phyloP scores from a whole-genome alignment of 106 monocot species.

The Dendrobium chrysotoxum region DNA sequence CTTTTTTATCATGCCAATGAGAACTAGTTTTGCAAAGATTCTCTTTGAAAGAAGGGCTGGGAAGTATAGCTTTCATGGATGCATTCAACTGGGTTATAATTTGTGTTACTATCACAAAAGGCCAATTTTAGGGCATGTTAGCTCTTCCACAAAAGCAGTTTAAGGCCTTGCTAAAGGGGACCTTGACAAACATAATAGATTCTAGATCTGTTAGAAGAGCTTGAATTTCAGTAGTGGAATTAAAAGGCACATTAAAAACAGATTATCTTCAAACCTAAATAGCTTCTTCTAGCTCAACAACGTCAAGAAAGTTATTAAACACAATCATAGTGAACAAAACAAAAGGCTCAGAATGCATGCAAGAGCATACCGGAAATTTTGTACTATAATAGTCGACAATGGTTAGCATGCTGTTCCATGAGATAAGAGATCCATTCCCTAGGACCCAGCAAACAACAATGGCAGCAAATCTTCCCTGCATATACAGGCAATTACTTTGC shows the following conservation, averaged over 20 bases:
- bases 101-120: neutral
- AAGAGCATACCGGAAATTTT: slow-evolving; percentile 15
- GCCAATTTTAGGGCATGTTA: neutral
- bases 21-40: neutral
- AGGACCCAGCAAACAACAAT: slow-evolving; percentile 27
- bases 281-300: neutral
- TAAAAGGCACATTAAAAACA: neutral
- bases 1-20: neutral
- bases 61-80: neutral
- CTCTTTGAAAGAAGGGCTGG: neutral
- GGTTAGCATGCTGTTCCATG: slow-evolving; percentile 69
- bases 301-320: neutral
- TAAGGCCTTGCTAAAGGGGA: neutral
- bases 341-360: neutral
- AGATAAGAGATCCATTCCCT: slow-evolving; percentile 47
- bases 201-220: neutral
- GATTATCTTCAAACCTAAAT: neutral
- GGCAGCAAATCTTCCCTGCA: slow-evolving; percentile 8
- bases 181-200: neutral
- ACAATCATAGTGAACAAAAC: neutral
- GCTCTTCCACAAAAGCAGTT: neutral
- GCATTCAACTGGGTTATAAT: neutral
- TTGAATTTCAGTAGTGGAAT: neutral
- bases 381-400: slow-evolving; percentile 52
- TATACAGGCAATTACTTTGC: neutral